Evolutionary conservation across 345 rosid species (phyloP), one percentile per base, ranked within the genome.

Genomic region (Sonneratia caseolaris): DNA sequence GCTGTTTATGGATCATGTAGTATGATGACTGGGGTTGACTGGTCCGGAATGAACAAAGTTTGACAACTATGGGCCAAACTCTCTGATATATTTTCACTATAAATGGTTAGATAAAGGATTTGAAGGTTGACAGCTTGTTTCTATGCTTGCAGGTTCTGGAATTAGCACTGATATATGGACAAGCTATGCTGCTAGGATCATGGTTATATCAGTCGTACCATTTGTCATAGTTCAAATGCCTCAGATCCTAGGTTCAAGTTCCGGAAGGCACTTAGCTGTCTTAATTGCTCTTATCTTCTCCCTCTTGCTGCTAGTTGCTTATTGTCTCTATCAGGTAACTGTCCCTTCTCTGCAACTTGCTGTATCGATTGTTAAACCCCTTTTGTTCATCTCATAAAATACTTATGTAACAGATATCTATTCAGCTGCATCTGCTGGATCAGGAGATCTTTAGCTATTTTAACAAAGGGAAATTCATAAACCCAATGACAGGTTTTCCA

Each of bases 121-220:
- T 62, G 19, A 62, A 35, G 66, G 32, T 2, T 32, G 66, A 35
- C 7, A 13, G 38, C 27, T 4, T 62, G 66, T 62, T 15, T 70
- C 64, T 8, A 1, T 2, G n/a, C 24, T 43, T 62, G 80, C 68
- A 76, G 79, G 70, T 42, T 76, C 79, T 72, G 79, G 79, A 15
- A 80, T 84, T 59, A 78, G 77, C 68, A 84, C 85, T 59, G 87
- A 84, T 78, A 55, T 80, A 27, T 84, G 87, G 87, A 84, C 87
- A 42, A 70, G 80, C 68, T 81, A 81, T 61, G 79, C 83, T 38
- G 87, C 87, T 27, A 70, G 69, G 66, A 76, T 82, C 72, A 84
- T 84, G 85, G 73, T 73, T 27, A 59, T 84, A 65, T 84, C 87
- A 1, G 66, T 84, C 27, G 24, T 84, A 5, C 87, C 87, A 5